phyloP scores from a whole-genome alignment of 345 rosid genomes.

The Syzygium oleosum region DNA sequence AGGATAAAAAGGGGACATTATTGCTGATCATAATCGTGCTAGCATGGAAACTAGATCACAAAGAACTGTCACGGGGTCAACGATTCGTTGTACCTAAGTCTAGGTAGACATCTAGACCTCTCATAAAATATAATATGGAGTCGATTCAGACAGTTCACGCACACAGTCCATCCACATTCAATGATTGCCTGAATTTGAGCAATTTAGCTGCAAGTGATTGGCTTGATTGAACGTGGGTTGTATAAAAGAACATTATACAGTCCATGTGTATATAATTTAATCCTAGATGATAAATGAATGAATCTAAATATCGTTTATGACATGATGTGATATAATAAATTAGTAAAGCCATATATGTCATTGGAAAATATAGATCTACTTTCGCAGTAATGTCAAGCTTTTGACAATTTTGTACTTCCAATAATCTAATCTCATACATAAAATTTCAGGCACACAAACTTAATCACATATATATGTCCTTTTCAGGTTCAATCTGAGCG shows the following conservation, averaged over 20 bases:
- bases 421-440: neutral
- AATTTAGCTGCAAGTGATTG: neutral
- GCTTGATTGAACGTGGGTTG: neutral
- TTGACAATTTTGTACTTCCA: neutral
- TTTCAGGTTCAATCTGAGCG: neutral
- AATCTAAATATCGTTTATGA: neutral
- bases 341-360: neutral
- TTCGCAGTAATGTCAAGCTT: neutral
- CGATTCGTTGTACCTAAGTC: neutral
- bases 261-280: too few species aligned
- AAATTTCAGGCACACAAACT: neutral
- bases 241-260: too few species aligned
- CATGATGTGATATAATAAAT: neutral
- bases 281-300: neutral
- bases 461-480: too few species aligned
- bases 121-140: neutral
- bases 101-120: neutral
- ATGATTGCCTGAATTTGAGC: neutral
- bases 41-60: neutral
- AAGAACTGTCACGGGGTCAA: neutral
- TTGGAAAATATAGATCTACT: neutral
- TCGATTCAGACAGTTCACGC: neutral
- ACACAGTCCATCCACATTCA: neutral
- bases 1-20: neutral
- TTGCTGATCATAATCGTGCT: neutral